phyloP scores from a whole-genome alignment of 2,329 filamentous ascomycete species.

The Fusarium gaditjirri region DNA sequence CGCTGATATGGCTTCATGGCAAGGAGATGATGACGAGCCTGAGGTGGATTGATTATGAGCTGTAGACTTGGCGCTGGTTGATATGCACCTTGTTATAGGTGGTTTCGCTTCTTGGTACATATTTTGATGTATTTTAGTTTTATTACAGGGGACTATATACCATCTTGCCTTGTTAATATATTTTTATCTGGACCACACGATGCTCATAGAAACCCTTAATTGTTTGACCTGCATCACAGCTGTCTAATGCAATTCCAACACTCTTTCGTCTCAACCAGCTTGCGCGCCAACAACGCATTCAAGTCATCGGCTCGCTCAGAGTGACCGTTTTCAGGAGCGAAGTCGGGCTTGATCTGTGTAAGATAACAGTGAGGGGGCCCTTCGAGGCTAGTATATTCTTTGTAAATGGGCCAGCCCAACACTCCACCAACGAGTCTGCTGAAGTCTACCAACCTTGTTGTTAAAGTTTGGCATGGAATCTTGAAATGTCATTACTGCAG shows the following conservation, averaged over 20 bases:
- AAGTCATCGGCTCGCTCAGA: too few relatives aligned
- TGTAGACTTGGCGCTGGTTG: neutral
- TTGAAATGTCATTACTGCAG: neutral
- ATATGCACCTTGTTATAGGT: neutral
- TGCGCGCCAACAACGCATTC: too few relatives aligned
- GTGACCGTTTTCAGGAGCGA: too few relatives aligned
- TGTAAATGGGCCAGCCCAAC: neutral
- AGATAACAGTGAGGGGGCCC: too few relatives aligned
- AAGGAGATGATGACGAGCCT: conserved; percentile 55
- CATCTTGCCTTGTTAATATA: conserved; percentile 17
- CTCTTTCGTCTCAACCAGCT: too few relatives aligned
- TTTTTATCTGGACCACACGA: neutral
- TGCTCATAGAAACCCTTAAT: too few relatives aligned
- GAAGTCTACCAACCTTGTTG: too few relatives aligned
- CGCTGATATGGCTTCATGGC: conserved; percentile 68
- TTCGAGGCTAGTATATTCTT: neutral
- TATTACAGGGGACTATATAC: conserved; percentile 30
- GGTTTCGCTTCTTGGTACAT: conserved; percentile 25
- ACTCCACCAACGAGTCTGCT: neutral
- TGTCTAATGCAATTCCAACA: neutral
- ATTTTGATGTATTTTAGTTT: conserved; percentile 22
- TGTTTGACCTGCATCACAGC: too few relatives aligned
- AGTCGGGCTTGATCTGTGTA: too few relatives aligned
- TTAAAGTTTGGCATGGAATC: neutral
- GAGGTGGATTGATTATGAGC: conserved; percentile 37